A percentile compares a stretch with the other conserved stretches of the same genome.
Conservation (phyloP, 202 grass and related monocot species). For the Setaria italica region DNA sequence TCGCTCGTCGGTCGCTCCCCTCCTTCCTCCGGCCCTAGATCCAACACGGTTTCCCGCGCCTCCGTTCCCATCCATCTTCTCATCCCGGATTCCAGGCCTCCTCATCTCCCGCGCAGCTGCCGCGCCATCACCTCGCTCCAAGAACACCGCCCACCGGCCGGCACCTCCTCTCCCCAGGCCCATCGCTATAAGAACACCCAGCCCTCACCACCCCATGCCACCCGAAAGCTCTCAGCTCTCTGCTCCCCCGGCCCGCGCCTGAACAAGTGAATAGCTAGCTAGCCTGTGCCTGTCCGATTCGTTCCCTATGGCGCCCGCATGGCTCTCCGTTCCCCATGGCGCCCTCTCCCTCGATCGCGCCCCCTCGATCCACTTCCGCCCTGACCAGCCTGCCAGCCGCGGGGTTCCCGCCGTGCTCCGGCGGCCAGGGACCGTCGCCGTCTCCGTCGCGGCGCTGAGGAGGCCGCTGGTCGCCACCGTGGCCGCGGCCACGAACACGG, state of each 20-base stretch:
- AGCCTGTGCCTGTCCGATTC: background rate
- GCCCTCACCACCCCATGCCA: background rate
- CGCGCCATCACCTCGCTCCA: no score
- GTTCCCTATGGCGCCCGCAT: background rate
- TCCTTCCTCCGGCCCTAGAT: no score
- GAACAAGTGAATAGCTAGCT: background rate
- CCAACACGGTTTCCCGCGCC: no score
- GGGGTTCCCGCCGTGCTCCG: background rate
- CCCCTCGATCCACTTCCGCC: background rate
- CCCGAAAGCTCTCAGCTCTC: background rate
- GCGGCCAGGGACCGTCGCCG: background rate
- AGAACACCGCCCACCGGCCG: no score
- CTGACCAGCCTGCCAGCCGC: background rate
- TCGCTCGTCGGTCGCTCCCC: no score
- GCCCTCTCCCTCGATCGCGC: background rate
- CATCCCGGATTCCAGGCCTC: background rate
- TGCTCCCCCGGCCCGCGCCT: background rate
- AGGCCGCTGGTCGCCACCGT: conserved; percentile 35
- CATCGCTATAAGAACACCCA: background rate
- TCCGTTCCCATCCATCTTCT: no score
- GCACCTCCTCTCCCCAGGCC: background rate
- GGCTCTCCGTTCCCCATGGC: background rate
- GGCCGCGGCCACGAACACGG: conserved; percentile 46
- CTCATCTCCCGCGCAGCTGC: no score
- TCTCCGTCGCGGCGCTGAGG: background rate